These are phyloP conservation scores for Fusarium paranaense DNA, from an alignment of 2,329 filamentous ascomycete species.

Conservation along the genomic window DNA sequence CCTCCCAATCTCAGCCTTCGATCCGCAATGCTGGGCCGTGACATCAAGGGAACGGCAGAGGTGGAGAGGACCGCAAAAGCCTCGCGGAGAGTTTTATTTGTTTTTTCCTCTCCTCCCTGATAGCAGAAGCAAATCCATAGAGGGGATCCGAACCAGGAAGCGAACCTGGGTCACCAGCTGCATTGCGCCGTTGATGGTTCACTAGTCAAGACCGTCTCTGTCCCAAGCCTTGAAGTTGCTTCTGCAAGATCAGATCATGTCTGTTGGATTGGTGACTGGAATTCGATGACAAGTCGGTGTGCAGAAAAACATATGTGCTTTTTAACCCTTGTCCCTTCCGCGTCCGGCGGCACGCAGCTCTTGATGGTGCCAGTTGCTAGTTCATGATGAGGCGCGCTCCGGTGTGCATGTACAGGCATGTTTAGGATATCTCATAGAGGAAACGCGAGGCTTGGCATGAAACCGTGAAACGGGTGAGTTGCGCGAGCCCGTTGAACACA, in stretches of 20 bases:
- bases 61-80: not conserved
- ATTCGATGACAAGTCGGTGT: slow-evolving; percentile 6
- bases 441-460: slow-evolving; percentile 7
- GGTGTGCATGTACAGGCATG: slow-evolving; percentile 16
- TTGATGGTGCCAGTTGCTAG: slow-evolving; percentile 7
- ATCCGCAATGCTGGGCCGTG: not conserved
- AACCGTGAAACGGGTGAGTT: not conserved
- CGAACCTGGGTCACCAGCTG: slow-evolving; percentile 2
- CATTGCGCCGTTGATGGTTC: slow-evolving; percentile 4
- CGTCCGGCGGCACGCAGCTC: not conserved
- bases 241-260: slow-evolving; percentile 29
- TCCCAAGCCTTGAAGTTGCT: slow-evolving; percentile 21
- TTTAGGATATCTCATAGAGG: slow-evolving; percentile 19
- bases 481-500: not conserved
- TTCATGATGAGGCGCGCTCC: not conserved
- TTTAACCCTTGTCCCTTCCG: not conserved
- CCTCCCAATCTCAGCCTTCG: not conserved
- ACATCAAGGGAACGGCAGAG: not conserved
- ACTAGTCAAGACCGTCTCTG: not conserved
- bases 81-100: slow-evolving; percentile 12
- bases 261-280: not conserved
- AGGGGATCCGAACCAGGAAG: not conserved
- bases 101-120: slow-evolving; percentile 27
- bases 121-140: slow-evolving; percentile 2
- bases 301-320: not conserved